These are phyloP conservation scores for Brasilioporus rufonigricans DNA, from an alignment of 768 basidiomycete genomes.

Conservation along the genomic window DNA sequence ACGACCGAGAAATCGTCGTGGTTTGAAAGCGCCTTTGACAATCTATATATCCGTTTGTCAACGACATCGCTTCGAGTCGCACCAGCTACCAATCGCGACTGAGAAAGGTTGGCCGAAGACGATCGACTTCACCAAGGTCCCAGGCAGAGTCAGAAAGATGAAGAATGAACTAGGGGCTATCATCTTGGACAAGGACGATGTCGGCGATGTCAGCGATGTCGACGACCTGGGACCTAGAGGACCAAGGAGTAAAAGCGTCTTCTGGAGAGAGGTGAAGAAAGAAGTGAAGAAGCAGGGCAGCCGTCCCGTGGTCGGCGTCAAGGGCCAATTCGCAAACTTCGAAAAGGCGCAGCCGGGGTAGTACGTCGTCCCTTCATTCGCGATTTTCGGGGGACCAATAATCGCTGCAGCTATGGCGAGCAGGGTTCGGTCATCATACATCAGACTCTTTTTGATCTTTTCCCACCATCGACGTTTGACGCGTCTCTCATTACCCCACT, in stretches of 20 bases:
- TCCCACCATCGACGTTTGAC: constrained; percentile 60
- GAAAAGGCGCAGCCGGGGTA: constrained; percentile 87
- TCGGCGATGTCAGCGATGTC: constrained; percentile 20
- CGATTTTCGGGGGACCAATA: neutral
- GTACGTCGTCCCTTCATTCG: constrained; percentile 46
- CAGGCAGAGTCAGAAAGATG: constrained; percentile 53
- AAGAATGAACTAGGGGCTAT: constrained; percentile 45
- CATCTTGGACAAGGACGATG: constrained; percentile 43
- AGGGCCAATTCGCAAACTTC: constrained; percentile 76
- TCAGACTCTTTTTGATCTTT: constrained; percentile 71
- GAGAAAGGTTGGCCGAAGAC: constrained; percentile 71
- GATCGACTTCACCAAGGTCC: constrained; percentile 62
- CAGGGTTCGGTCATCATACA: constrained; percentile 79
- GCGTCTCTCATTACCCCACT: constrained; percentile 60
- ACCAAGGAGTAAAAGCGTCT: constrained; percentile 46
- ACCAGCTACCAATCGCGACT: constrained; percentile 70
- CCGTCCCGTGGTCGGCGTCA: constrained; percentile 62
- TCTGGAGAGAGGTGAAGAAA: constrained; percentile 66
- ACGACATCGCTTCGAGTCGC: constrained; percentile 73
- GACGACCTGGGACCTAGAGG: constrained; percentile 16
- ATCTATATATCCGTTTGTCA: constrained; percentile 70
- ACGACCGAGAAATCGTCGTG: constrained; percentile 61
- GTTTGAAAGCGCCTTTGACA: constrained; percentile 49
- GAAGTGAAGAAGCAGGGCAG: constrained; percentile 66
- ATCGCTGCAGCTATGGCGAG: constrained; percentile 70